phyloP scores from a whole-genome alignment of 306 rosid genomes.

The Vigna hirtella region DNA sequence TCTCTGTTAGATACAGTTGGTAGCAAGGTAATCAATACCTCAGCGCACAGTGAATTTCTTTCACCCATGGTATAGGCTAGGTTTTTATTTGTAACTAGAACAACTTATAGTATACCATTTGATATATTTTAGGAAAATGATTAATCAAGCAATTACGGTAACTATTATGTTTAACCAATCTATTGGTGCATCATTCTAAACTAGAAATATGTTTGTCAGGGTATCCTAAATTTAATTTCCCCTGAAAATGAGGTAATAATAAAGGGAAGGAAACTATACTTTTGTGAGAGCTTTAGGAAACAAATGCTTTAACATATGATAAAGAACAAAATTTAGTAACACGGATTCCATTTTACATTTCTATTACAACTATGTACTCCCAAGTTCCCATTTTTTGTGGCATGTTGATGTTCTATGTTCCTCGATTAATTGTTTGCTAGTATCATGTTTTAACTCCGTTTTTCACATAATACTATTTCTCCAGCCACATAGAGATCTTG shows the following conservation, averaged over 20 bases:
- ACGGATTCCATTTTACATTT: not conserved
- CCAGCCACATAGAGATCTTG: constrained; percentile 85
- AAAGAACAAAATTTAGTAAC: constrained; percentile 2
- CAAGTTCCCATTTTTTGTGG: not conserved
- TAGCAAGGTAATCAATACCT: constrained; percentile 68
- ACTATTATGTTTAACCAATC: not conserved
- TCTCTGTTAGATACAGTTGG: constrained; percentile 80
- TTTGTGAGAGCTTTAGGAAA: not conserved
- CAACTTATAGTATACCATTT: not conserved
- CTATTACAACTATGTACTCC: not conserved
- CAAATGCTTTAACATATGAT: constrained; percentile 1
- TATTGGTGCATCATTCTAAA: not conserved
- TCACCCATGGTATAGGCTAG: not conserved
- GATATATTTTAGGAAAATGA: not conserved
- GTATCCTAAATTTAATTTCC: not conserved
- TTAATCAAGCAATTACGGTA: not conserved
- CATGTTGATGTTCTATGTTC: not conserved
- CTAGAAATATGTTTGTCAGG: constrained; percentile 1
- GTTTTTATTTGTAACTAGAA: not conserved
- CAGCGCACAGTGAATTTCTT: constrained; percentile 26
- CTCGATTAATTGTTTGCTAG: constrained; percentile 6
- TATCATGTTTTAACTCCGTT: constrained; percentile 7
- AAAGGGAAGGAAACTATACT: not conserved
- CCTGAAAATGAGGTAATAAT: not conserved
- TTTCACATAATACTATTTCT: constrained; percentile 26